phyloP scores from a whole-genome alignment of 495 filamentous ascomycete species.

The Hyaloscypha bicolor region DNA sequence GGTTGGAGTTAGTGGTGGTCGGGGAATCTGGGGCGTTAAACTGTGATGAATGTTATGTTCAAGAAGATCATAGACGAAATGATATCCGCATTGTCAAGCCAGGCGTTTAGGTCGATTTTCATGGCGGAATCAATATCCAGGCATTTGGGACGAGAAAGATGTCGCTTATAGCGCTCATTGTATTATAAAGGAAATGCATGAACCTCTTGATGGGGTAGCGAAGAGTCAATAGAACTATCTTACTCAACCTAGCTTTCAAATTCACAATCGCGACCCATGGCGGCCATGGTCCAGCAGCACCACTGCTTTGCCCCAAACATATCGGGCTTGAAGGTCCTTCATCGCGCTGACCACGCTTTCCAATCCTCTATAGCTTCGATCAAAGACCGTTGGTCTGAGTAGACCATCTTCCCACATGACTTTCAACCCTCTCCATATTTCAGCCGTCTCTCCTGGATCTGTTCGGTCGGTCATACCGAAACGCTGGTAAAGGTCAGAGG shows the following conservation, averaged over 20 bases:
- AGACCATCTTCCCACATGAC: conserved; percentile 60
- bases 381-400: conserved; percentile 62
- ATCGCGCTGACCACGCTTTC: conserved; percentile 64
- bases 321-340: conserved; percentile 58
- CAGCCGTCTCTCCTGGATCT: conserved; percentile 50
- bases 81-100: conserved; percentile 28
- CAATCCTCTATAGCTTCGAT: conserved; percentile 60
- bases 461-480: conserved; percentile 59
- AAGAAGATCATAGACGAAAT: conserved; percentile 23
- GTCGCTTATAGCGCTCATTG: conserved; percentile 18
- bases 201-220: conserved; percentile 13
- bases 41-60: conserved; percentile 45
- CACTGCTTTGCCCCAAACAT: conserved; percentile 76
- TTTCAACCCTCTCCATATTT: conserved; percentile 65
- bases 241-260: not conserved
- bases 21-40: conserved; percentile 88
- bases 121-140: conserved; percentile 26
- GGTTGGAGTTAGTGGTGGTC: conserved; percentile 89
- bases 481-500: conserved; percentile 21
- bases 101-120: conserved; percentile 26
- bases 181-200: conserved; percentile 25
- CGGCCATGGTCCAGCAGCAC: conserved; percentile 47
- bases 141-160: conserved; percentile 22
- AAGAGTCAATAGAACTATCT: not conserved
- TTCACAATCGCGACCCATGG: conserved; percentile 12